Percentiles rank a stretch among this genome's conserved stretches.
These are phyloP conservation scores for Camptophora hylomeconis DNA, from an alignment of 2,329 filamentous ascomycete genomes.

Conservation along the genomic window DNA sequence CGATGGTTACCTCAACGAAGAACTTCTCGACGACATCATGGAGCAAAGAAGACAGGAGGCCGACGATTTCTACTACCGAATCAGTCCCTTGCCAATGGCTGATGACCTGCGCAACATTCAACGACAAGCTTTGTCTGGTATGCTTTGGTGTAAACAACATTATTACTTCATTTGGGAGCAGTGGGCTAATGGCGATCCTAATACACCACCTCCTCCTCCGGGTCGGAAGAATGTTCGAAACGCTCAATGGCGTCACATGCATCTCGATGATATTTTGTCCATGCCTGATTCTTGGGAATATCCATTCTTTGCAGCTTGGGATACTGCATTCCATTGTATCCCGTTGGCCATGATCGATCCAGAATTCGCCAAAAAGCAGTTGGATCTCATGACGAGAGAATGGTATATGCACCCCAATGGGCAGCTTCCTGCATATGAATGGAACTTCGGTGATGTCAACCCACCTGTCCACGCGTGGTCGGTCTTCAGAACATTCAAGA, in stretches of 20 bases:
- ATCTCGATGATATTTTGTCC: conserved; percentile 87
- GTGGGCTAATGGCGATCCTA: conserved; percentile 89
- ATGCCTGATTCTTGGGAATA: conserved; percentile 99
- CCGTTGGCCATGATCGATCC: conserved; percentile 94
- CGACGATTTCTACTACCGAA: conserved; percentile 88
- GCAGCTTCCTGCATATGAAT: conserved; percentile 84
- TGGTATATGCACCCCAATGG: conserved; percentile 99
- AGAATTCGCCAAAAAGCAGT: conserved; percentile 94
- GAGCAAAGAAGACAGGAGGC: conserved; percentile 79
- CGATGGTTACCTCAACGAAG: conserved; percentile 76
- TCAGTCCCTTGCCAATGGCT: conserved; percentile 85
- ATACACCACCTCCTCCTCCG: conserved; percentile 72
- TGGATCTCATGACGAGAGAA: conserved; percentile 88
- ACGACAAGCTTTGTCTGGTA: conserved; percentile 83
- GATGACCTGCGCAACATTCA: conserved; percentile 93
- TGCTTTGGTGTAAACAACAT: conserved; percentile 98
- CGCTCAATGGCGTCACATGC: conserved; percentile 82
- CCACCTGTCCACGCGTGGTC: conserved; percentile 95
- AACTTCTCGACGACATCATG: conserved; percentile 80
- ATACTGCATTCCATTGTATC: conserved; percentile 93
- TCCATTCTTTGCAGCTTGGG: conserved; percentile 95
- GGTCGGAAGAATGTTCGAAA: conserved; percentile 73
- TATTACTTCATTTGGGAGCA: conserved; percentile 97
- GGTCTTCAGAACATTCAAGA: conserved; percentile 92
- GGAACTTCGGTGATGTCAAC: conserved; percentile 97